Percentiles rank a stretch among this genome's conserved stretches.
These are phyloP conservation scores for Cutaneotrichosporon cutaneum DNA, from an alignment of 1,284 basidiomycete genomes.

Conservation along the genomic window DNA sequence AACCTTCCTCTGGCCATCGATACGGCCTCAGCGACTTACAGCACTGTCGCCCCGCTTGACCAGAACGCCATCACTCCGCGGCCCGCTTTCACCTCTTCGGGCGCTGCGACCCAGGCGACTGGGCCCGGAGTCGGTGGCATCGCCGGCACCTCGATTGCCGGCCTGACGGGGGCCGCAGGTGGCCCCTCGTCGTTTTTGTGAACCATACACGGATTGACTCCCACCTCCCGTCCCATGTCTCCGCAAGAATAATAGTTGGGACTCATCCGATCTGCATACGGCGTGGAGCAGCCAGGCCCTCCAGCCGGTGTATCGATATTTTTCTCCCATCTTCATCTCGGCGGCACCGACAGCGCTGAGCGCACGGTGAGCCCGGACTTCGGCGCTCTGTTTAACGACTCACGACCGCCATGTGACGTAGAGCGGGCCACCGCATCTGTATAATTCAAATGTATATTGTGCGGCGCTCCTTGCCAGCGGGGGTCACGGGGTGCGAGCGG, in stretches of 20 bases:
- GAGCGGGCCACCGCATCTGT: slow-evolving; percentile 5
- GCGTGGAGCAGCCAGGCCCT: background rate
- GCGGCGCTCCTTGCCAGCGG: slow-evolving; percentile 3
- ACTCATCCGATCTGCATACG: background rate
- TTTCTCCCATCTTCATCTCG: background rate
- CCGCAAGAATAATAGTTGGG: slow-evolving; percentile 2
- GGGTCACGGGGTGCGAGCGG: too few species aligned
- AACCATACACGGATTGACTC: slow-evolving; percentile 8
- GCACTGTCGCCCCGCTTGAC: slow-evolving; percentile 17
- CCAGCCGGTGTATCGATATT: slow-evolving; percentile 1
- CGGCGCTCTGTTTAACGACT: slow-evolving; percentile 3
- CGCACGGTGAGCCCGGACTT: background rate
- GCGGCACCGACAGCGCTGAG: slow-evolving; percentile 4
- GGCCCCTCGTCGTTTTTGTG: slow-evolving; percentile 1
- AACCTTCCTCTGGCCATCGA: slow-evolving; percentile 21
- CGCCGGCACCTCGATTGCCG: slow-evolving; percentile 2
- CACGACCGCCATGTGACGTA: background rate
- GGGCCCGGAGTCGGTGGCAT: slow-evolving; percentile 34
- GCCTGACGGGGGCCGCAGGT: slow-evolving; percentile 2
- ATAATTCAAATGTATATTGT: slow-evolving; percentile 10
- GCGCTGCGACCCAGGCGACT: slow-evolving; percentile 15
- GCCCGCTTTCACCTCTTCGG: slow-evolving; percentile 21
- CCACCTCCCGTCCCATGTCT: background rate
- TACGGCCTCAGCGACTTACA: slow-evolving; percentile 20
- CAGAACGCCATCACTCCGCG: slow-evolving; percentile 24